A percentile compares a stretch with the other conserved stretches of the same genome.
phyloP scores from a whole-genome alignment of 139 green algal genomes.

The Closterium sp. region DNA sequence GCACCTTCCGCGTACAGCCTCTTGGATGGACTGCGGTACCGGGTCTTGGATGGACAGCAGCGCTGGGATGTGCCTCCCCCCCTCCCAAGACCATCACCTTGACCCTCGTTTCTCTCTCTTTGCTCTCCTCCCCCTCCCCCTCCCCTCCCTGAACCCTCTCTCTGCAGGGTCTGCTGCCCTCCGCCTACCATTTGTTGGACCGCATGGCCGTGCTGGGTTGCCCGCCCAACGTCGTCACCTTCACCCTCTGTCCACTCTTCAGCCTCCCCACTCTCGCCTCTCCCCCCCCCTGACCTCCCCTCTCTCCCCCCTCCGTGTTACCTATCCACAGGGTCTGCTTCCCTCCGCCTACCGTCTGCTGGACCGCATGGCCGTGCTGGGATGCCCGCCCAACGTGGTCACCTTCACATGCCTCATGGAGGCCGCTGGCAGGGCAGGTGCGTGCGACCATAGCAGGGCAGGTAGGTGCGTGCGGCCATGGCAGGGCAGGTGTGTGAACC shows the following conservation, averaged over 20 bases:
- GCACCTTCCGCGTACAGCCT: no score
- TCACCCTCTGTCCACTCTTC: no score
- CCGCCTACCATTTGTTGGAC: neutral
- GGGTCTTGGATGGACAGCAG: no score
- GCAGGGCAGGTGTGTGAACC: no score
- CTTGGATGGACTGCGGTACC: no score
- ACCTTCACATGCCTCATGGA: slow-evolving; percentile 21
- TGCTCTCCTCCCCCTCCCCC: no score
- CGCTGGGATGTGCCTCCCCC: no score
- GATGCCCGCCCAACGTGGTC: slow-evolving; percentile 17
- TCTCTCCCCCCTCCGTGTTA: neutral
- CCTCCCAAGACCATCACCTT: no score
- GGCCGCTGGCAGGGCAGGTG: slow-evolving; percentile 13
- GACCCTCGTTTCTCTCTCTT: no score
- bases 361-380: neutral
- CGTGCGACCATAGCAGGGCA: neutral
- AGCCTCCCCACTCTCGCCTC: no score
- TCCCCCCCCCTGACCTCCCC: no score
- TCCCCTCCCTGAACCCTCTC: neutral
- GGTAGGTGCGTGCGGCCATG: neutral
- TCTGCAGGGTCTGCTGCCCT: slow-evolving; percentile 5
- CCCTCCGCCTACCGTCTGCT: neutral
- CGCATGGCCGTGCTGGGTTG: neutral
- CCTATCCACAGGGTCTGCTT: slow-evolving; percentile 10
- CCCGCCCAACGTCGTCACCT: slow-evolving; percentile 22